Base-by-base conservation (phyloP, 1,284 basidiomycete genomes). In the Caloboletus firmus region DNA sequence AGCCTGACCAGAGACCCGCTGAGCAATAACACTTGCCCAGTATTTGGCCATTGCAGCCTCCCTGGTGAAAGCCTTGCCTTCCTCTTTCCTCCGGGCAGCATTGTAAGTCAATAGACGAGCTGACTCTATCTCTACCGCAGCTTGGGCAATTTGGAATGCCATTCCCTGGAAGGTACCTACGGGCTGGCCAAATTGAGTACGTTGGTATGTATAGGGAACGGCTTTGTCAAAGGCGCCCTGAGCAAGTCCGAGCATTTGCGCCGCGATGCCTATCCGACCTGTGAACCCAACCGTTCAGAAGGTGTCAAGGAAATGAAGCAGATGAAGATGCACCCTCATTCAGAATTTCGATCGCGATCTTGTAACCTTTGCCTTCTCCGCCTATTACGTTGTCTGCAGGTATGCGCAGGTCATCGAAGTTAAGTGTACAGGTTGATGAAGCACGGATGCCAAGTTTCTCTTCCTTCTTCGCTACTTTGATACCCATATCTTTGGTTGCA, bases 381-480 rank as follows among this genome's bases (percentile, higher is more conserved):
- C 97, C 96, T 62, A 99, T 88, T 55, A 99, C 75, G 71, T 99
- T 98, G 74, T 92, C 94, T 52, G 83, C 88, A 5, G 96, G 97
- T 41, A 99, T 81, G 63, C 86, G 89, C 68, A 99, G 76, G 69
- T 98, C 94, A 76, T 99, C 97, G 71, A 99, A 97, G 76, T 90
- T 93, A 60, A 99, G 82, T 1, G 93, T 87, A 72, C 96, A 99
- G 1, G 96, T 99, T 22, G 94, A 97, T n/a, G 93, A 96, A 0
- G 96, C 95, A 49, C 90, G 82, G 71, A 99, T 99, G 56, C 96
- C 96, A 51, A 99, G 85, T 76, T 99, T 99, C 75, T 96, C 87
- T 74, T 99, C 96, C 79, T 98, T 98, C 81, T 99, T 99, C 44
- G 95, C 95, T 59, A 99, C 95, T 73, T 98, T 80, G 60, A 99